Evolutionary conservation across 2,329 filamentous ascomycete species (phyloP).

Genomic region (Stagonosporopsis cucurbitacearum): DNA sequence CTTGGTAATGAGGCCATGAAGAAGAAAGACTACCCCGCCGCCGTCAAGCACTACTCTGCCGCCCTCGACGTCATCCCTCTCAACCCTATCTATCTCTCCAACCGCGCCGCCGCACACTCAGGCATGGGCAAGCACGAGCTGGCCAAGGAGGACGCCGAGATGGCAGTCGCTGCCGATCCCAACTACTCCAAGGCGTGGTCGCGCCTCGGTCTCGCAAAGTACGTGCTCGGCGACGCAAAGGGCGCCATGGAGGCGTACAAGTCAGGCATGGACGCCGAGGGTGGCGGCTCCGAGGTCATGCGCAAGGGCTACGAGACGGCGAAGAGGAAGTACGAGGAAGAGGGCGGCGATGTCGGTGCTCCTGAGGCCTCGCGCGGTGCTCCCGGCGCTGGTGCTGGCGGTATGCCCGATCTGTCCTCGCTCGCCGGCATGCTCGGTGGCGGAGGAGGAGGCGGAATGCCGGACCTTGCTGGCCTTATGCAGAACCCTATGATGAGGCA

Average conservation of each 20-base stretch:
- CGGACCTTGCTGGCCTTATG: conserved; percentile 69
- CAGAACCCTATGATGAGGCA: conserved; percentile 95
- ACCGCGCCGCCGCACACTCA: conserved; percentile 92
- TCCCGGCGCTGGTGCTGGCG: conserved; percentile 64
- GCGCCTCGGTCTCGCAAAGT: conserved; percentile 86
- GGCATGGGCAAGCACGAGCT: conserved; percentile 83
- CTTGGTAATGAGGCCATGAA: conserved; percentile 95
- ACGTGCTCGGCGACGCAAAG: conserved; percentile 87
- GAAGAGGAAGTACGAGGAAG: conserved; percentile 83
- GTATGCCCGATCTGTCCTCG: conserved; percentile 84
- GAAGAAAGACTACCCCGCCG: conserved; percentile 82
- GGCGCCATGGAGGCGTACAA: conserved; percentile 95
- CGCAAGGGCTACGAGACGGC: conserved; percentile 96
- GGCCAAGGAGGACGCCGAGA: conserved; percentile 86
- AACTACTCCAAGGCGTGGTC: conserved; percentile 98
- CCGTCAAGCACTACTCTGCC: conserved; percentile 87
- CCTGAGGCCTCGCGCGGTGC: conserved; percentile 44
- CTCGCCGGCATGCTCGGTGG: conserved; percentile 65
- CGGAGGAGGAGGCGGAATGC: conserved; percentile 76
- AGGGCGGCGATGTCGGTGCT: conserved; percentile 64
- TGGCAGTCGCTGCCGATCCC: conserved; percentile 85
- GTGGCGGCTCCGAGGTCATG: conserved; percentile 95
- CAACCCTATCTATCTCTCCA: conserved; percentile 97
- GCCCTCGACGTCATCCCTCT: conserved; percentile 80
- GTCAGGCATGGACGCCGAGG: conserved; percentile 91